A percentile compares a stretch with the other conserved stretches of the same genome.
Evolutionary conservation across 2,329 filamentous ascomycete species (phyloP).

Genomic region (Sphaerulina populicola): DNA sequence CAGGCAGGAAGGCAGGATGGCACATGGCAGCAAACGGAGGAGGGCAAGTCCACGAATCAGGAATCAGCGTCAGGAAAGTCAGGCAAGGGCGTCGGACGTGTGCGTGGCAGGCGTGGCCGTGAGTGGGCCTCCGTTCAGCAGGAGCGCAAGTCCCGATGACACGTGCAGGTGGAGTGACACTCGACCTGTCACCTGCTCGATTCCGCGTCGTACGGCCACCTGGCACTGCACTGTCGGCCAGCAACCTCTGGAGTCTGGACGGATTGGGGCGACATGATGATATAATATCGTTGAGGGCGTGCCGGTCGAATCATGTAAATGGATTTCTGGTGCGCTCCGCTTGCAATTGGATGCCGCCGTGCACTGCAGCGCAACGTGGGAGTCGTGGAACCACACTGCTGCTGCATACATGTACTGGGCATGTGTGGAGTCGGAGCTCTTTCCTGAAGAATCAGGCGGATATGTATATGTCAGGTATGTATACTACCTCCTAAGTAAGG

Average conservation of each 20-base stretch:
- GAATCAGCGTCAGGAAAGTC: background rate
- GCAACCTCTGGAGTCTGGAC: background rate
- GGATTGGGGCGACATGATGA: background rate
- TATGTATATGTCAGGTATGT: too few species aligned
- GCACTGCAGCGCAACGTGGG: slow-evolving; percentile 2
- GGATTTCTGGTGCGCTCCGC: background rate
- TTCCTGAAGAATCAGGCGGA: slow-evolving; percentile 9
- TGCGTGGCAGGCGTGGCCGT: background rate
- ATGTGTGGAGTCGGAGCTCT: slow-evolving; percentile 1
- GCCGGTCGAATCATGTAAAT: background rate
- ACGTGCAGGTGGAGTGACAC: slow-evolving; percentile 2
- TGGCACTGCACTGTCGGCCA: background rate
- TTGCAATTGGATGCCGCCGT: slow-evolving; percentile 3
- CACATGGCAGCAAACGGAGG: background rate
- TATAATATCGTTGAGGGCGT: background rate
- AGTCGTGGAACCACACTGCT: background rate
- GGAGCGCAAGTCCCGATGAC: background rate
- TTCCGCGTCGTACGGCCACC: slow-evolving; percentile 3
- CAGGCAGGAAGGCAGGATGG: background rate
- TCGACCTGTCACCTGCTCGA: slow-evolving; percentile 9
- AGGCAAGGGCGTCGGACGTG: background rate
- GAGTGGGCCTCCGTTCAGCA: background rate
- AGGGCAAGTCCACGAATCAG: background rate
- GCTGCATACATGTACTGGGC: background rate
- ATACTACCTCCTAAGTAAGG: too few species aligned